These are phyloP conservation scores for Fraxinus floribunda DNA, from an alignment of 305 asterid species.

Conservation along the genomic window DNA sequence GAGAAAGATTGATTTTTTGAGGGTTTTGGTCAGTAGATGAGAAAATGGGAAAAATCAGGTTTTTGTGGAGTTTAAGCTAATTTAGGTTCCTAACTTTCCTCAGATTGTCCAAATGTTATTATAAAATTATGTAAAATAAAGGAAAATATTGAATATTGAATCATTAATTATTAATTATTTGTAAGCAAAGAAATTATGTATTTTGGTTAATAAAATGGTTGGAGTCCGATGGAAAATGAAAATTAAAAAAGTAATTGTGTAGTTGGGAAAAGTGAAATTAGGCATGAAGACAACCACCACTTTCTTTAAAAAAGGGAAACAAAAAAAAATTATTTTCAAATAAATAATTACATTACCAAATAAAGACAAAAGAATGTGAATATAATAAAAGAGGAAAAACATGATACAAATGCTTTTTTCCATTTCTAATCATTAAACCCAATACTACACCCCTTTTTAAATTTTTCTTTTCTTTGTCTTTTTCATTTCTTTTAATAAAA, in stretches of 20 bases:
- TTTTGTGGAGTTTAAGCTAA: constrained; percentile 37
- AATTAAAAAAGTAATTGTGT: constrained; percentile 37
- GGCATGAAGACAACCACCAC: constrained; percentile 81
- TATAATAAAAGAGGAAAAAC: background rate
- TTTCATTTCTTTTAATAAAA: background rate
- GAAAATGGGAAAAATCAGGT: constrained; percentile 44
- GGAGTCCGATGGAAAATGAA: constrained; percentile 58
- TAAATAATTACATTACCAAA: background rate
- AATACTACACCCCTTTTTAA: background rate
- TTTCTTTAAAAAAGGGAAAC: constrained; percentile 6
- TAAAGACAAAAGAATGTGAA: constrained; percentile 6
- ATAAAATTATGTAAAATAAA: constrained; percentile 30
- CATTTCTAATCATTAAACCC: constrained; percentile 8
- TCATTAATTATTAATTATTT: constrained; percentile 49
- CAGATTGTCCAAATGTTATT: constrained; percentile 51
- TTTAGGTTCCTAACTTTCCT: constrained; percentile 52
- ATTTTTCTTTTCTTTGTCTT: background rate
- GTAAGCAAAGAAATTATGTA: constrained; percentile 60
- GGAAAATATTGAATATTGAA: constrained; percentile 40
- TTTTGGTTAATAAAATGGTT: constrained; percentile 79
- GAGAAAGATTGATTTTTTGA: constrained; percentile 22
- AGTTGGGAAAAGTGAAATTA: constrained; percentile 97
- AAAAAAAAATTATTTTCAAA: background rate
- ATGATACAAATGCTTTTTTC: background rate
- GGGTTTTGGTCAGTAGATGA: constrained; percentile 30